Evolutionary conservation across 495 filamentous ascomycete genomes (phyloP).

Genomic region (Rhizodiscina lignyota): DNA sequence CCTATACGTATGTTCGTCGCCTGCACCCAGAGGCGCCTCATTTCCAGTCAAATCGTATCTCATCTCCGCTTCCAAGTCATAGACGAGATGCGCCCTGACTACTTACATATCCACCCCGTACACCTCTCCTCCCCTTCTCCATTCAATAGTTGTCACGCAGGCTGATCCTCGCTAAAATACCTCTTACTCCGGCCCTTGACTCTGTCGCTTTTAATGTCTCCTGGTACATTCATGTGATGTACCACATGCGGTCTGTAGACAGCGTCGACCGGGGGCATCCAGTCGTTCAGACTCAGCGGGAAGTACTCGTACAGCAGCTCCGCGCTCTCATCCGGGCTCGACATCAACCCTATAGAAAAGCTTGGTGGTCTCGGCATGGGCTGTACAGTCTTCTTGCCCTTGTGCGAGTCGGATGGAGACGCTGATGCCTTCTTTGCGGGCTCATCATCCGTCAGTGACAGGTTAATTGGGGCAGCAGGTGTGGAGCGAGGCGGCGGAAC

Average conservation of each 20-base stretch:
- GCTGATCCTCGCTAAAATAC: conserved; percentile 67
- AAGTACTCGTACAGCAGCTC: conserved; percentile 88
- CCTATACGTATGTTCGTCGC: too few species aligned
- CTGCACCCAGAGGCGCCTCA: too few species aligned
- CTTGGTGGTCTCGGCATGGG: too few species aligned
- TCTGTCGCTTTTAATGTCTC: conserved; percentile 56
- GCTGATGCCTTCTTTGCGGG: conserved; percentile 13
- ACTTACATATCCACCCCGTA: too few species aligned
- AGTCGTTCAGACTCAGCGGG: conserved; percentile 73
- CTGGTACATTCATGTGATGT: conserved; percentile 66
- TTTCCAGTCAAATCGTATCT: too few species aligned
- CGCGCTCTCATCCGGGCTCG: conserved; percentile 46
- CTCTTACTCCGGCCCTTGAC: conserved; percentile 57
- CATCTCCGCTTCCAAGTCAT: too few species aligned
- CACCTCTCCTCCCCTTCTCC: too few species aligned
- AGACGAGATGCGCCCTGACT: too few species aligned
- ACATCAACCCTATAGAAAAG: conserved; percentile 23
- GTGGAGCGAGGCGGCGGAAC: neutral
- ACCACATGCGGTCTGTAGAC: conserved; percentile 88
- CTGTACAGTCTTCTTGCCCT: conserved; percentile 11
- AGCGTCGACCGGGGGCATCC: conserved; percentile 83
- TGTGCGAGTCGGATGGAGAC: conserved; percentile 11
- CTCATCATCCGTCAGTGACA: conserved; percentile 66
- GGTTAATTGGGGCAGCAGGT: conserved; percentile 62
- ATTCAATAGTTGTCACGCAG: too few species aligned